These are phyloP conservation scores for Fraxinus velutina DNA, from an alignment of 305 asterid species.

Conservation along the genomic window DNA sequence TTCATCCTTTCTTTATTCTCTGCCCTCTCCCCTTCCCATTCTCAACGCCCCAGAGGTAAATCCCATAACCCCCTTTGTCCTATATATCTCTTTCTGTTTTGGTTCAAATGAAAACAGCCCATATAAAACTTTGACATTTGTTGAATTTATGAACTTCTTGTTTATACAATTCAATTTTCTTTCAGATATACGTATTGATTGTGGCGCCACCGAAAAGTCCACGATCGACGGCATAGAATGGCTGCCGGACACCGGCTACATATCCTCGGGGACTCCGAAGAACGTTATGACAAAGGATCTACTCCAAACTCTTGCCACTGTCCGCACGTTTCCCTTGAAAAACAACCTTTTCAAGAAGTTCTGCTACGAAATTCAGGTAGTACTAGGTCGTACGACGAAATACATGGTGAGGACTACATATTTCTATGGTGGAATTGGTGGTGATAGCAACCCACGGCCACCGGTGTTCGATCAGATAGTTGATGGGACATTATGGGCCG, in stretches of 20 bases:
- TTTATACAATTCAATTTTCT: constrained; percentile 10
- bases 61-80: not conserved
- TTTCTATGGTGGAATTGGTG: constrained; percentile 76
- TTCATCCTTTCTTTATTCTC: constrained; percentile 28
- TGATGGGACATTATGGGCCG: constrained; percentile 80
- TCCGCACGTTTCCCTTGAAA: constrained; percentile 59
- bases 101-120: constrained; percentile 8
- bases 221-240: constrained; percentile 49
- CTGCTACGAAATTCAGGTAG: constrained; percentile 68
- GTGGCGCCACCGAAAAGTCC: constrained; percentile 53
- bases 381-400: constrained; percentile 40
- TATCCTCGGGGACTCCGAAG: constrained; percentile 52
- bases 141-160: not conserved
- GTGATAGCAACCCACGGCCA: constrained; percentile 63
- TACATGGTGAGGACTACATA: constrained; percentile 67
- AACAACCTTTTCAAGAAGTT: constrained; percentile 63
- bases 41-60: constrained; percentile 55
- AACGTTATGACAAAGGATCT: constrained; percentile 25
- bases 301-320: constrained; percentile 46
- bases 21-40: constrained; percentile 32
- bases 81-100: not conserved
- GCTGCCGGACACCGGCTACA: constrained; percentile 53
- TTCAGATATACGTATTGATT: constrained; percentile 52
- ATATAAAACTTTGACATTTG: not conserved
- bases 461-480: constrained; percentile 91